Percentiles rank a stretch among this genome's conserved stretches.
Conservation (phyloP, 768 basidiomycete genomes). For the Cubamyces lactineus region DNA sequence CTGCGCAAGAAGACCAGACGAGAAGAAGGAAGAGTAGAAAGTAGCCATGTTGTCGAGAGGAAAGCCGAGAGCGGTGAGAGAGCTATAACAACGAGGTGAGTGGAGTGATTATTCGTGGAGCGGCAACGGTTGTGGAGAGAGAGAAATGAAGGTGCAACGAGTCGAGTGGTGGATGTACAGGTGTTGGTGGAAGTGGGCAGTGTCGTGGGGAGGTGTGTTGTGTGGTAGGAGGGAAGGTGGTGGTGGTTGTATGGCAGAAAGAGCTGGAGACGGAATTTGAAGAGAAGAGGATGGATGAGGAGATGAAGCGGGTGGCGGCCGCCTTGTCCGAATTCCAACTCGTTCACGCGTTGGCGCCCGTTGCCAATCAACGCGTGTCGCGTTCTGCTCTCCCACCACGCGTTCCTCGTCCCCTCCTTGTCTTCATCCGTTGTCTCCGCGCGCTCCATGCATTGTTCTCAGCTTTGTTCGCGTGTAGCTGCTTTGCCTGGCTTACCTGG, state of each 20-base stretch:
- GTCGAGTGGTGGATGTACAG: neutral
- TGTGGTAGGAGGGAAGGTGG: neutral
- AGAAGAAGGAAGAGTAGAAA: conserved; percentile 68
- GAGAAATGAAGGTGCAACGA: neutral
- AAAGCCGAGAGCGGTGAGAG: neutral
- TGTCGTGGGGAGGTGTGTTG: neutral
- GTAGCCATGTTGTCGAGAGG: conserved; percentile 16
- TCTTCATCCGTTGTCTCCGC: neutral
- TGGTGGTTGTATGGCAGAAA: neutral
- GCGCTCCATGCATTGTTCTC: neutral
- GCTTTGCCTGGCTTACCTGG: no score
- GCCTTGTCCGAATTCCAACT: conserved; percentile 16
- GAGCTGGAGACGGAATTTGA: neutral
- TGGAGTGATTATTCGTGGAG: conserved; percentile 9
- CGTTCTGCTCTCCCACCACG: conserved; percentile 6
- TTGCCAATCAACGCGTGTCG: conserved; percentile 23
- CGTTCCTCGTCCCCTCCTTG: neutral
- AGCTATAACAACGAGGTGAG: neutral
- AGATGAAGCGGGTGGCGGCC: conserved; percentile 11
- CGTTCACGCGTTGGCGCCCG: conserved; percentile 17
- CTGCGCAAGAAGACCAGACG: conserved; percentile 68
- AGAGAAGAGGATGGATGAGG: neutral
- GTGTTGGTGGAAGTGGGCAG: neutral
- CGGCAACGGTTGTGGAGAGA: conserved; percentile 5
- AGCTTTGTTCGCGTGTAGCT: neutral